These are phyloP conservation scores for Solanum aculeatissimum DNA, from an alignment of 305 asterid species.

Conservation along the genomic window DNA sequence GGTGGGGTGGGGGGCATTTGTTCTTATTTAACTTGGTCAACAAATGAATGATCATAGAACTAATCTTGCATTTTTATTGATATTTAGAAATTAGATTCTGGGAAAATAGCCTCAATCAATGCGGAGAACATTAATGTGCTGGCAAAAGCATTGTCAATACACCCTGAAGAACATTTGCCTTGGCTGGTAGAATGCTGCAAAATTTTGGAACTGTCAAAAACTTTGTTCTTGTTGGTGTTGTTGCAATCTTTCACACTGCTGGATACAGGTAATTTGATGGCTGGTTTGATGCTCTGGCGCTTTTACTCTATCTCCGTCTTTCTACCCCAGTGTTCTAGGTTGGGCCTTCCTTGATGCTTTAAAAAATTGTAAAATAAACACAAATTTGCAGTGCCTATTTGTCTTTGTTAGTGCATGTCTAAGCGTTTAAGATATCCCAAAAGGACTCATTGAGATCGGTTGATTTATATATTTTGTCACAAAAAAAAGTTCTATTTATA, in stretches of 20 bases:
- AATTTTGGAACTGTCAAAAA: slow-evolving; percentile 47
- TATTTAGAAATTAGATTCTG: slow-evolving; percentile 50
- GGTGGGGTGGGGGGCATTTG: background rate
- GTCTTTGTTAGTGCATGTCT: background rate
- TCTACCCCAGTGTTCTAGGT: background rate
- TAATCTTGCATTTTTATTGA: background rate
- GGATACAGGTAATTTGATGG: slow-evolving; percentile 39
- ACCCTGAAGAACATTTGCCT: slow-evolving; percentile 40
- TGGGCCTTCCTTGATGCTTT: background rate
- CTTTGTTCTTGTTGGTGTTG: slow-evolving; percentile 53
- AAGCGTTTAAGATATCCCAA: background rate
- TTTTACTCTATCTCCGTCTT: background rate
- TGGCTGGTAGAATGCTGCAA: slow-evolving; percentile 75
- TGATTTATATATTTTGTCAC: background rate
- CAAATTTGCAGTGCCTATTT: background rate
- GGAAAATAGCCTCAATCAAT: slow-evolving; percentile 33
- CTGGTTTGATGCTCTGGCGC: background rate
- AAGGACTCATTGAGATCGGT: background rate
- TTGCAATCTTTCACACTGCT: slow-evolving; percentile 47
- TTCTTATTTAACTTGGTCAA: background rate
- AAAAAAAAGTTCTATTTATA: background rate
- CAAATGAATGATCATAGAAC: background rate
- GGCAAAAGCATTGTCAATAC: slow-evolving; percentile 35
- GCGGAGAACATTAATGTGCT: slow-evolving; percentile 47
- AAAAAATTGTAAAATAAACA: background rate